Base-by-base conservation (phyloP, 345 rosid genomes). In the Cardamine occulta region DNA sequence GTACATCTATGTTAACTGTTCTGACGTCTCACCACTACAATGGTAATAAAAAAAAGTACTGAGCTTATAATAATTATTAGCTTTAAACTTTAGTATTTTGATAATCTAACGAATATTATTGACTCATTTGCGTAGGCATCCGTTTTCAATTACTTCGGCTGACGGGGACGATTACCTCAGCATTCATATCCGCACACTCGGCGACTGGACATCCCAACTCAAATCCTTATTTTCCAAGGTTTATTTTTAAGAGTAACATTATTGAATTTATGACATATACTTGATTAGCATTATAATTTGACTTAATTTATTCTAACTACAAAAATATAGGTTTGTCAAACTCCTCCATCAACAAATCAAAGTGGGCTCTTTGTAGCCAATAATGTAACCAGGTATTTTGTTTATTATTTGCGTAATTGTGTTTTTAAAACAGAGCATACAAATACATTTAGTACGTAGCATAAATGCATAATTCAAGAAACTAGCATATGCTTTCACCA, bases 131-230 rank as follows among this genome's bases (percentile, higher is more conserved):
- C 23, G 2, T 82, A 87, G 93, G 91, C 89, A 89, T 74, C 91
- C 91, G 0, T 89, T 89, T 83, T 89, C 94, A 5, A 83, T 89
- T 21, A 87, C 91, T 63, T 89, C 91, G 5, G 83, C 94, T 24
- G 85, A 89, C 1, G 88, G 85, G 8, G 94, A 87, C 0, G 89
- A 89, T 45, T 89, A 84, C 72, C 69, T 87, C 39, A 87, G 88
- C 75, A 47, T 89, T 42, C 91, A 87, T 31, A 89, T 87, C 32
- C 85, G 91, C 15, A 85, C 91, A 5, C 58, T 92, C 37, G 97
- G 93, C 3, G 97, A 92, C 54, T 89, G 93, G 97, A 92, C 96
- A 52, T 74, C 86, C 4, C 87, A 89, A 61, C 92, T 89, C 74
- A 92, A 86, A 75, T 29, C 82, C 53, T 74, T 86, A 15, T 89